A percentile compares a stretch with the other conserved stretches of the same genome.
phyloP scores from a whole-genome alignment of 106 monocot genomes.

The Apostasia ramifera region DNA sequence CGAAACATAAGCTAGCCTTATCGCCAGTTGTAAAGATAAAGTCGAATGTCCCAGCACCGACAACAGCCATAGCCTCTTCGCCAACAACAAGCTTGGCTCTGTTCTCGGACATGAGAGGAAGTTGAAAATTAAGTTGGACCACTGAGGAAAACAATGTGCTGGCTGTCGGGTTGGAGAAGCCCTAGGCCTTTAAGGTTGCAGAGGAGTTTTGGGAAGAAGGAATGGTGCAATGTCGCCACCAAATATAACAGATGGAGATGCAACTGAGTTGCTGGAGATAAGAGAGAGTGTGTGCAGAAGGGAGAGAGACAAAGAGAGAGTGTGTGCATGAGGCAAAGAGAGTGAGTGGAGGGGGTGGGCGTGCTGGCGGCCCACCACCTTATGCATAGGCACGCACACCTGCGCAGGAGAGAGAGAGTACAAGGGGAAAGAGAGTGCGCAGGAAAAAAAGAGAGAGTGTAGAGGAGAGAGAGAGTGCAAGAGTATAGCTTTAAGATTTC shows the following conservation, averaged over 20 bases:
- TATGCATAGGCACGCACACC: too few relatives aligned
- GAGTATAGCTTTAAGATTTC: too few relatives aligned
- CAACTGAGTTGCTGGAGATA: background rate
- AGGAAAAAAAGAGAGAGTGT: too few relatives aligned
- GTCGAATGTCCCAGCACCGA: conserved; percentile 29
- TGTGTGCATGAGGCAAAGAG: too few relatives aligned
- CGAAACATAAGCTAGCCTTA: background rate
- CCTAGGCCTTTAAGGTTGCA: conserved; percentile 25
- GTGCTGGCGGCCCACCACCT: too few relatives aligned
- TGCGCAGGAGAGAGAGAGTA: too few relatives aligned
- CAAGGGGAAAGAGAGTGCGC: too few relatives aligned
- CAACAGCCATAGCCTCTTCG: conserved; percentile 1
- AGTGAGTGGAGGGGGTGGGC: too few relatives aligned
- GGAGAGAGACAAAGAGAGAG: too few relatives aligned
- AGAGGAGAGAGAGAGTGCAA: too few relatives aligned
- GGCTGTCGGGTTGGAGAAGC: conserved; percentile 10
- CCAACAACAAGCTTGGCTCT: conserved; percentile 9
- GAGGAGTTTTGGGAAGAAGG: conserved; percentile 35
- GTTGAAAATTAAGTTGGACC: background rate
- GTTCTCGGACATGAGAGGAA: conserved; percentile 20
- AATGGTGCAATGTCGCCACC: conserved; percentile 4
- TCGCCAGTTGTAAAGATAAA: conserved; percentile 14
- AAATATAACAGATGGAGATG: background rate
- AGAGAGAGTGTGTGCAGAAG: background rate
- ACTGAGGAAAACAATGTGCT: conserved; percentile 24